Base-by-base conservation (phyloP, 1,139 yeast species). In the Ogataea hybrid region DNA sequence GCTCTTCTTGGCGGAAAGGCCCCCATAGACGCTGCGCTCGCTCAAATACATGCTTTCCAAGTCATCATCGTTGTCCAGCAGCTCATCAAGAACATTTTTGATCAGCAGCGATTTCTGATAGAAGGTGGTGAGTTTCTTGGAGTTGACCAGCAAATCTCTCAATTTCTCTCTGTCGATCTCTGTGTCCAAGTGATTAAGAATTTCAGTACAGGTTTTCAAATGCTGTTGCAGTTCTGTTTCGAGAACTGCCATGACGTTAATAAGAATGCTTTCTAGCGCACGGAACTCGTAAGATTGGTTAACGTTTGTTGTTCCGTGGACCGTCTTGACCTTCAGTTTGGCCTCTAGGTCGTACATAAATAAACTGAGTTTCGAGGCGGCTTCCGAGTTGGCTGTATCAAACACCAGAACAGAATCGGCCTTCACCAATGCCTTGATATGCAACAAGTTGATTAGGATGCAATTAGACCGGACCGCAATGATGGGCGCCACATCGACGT, bases 261-360 rank as follows among this genome's bases (percentile, higher is more conserved):
- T 70, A 37, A 79, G 60, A 2, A 79, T 75, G 37, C 77, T 68
- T 57, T 79, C 84, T 38, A 78, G 57, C 0, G 80, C 82, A 41
- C 75, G 64, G 51, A 77, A 76, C 53, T 79, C 84, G 52, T 73
- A 79, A 10, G 69, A 63, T 28, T 71, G 64, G 25, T 49, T 51
- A 6, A 50, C 18, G 35, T 37, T 41, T 15, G 48, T 37, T 6
- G 52, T 46, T 3, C 56, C 58, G 43, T 58, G 61, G 47, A 48
- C 60, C 25, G 31, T 49, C 34, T 48, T 53, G 3, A 64, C 54
- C 31, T 84, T 80, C 43, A 94, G 70, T 61, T 88, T 88, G 54
- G 88, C 81, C 56, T 90, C 97, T 43, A 94, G 67, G 63, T 94
- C 98, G 61, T 92, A 90, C 79, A 92, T 85, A 62, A 94, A 86